Base-by-base conservation (phyloP, 352 stramenopile genomes). In the Pythium utonaiense region DNA sequence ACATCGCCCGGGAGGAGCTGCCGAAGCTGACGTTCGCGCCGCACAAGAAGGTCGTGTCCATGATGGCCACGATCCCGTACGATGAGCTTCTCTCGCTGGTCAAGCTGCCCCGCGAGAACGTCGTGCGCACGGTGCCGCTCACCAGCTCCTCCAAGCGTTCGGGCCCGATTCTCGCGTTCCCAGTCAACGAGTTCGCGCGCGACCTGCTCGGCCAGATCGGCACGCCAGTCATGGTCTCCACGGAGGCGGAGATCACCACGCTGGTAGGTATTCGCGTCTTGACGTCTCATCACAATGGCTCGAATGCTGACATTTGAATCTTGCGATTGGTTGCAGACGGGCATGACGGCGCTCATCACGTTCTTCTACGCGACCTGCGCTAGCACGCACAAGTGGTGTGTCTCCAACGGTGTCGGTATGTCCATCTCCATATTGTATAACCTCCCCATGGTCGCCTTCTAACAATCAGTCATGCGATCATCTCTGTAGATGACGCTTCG, bases 21-120 rank as follows among this genome's bases (percentile, higher is more conserved):
- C 86, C 81, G 33, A 83, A 79, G 67, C 72, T 95, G 44, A 74
- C 64, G 27, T 93, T 95, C 44, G 65, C 71, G 19, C 51, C 80
- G 8, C 68, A 70, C 59, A 87, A 91, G 69, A 69, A 49, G 27
- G 79, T 95, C 33, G 72, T 95, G 41, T 93, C 83, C 55, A 95
- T 93, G 86, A 95, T 95, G 86, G 86, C 86, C 45, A 95, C 86
- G 31, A 92, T 95, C 67, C 86, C 83, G 28, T 95, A 88, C 74
- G 78, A 93, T 13, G 83, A 95, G 57, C 71, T 95, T 49, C 60
- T 93, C 45, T 33, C 75, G 53, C 80, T 93, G 21, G 77, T 93
- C 12, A 65, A 79, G 62, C 66, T 93, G 53, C 80, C 86, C 33
- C 71, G 69, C 14, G 80, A 85, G 53, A 80, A 86, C 54, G 86